Conservation (phyloP, 129 eudicot species). For the Oenanthe sinensis region DNA sequence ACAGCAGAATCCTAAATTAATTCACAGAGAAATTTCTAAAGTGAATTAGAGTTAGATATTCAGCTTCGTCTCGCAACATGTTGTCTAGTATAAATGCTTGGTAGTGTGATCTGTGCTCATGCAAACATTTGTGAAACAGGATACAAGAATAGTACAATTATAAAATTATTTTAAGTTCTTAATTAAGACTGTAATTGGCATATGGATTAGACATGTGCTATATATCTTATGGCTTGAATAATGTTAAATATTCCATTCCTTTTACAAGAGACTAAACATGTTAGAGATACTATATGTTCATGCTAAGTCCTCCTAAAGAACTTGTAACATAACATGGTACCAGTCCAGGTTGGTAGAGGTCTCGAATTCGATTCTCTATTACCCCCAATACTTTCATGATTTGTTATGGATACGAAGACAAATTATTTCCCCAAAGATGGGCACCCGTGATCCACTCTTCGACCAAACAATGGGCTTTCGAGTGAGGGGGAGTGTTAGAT, state of each 20-base stretch:
- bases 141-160: background rate
- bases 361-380: no score
- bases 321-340: no score
- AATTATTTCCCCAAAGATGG: no score
- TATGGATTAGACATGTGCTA: background rate
- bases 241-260: background rate
- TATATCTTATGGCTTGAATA: background rate
- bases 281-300: no score
- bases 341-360: no score
- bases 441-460: no score
- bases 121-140: background rate
- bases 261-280: background rate
- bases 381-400: no score
- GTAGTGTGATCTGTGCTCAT: background rate
- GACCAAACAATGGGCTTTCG: no score
- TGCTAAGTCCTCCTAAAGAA: no score
- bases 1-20: background rate
- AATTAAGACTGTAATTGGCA: background rate
- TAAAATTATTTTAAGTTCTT: background rate
- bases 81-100: background rate
- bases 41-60: background rate
- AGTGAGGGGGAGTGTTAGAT: no score
- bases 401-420: no score
- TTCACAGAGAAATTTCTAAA: background rate
- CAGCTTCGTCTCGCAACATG: background rate